Percentiles rank a stretch among this genome's conserved stretches.
Conservation (phyloP, 2,329 filamentous ascomycete genomes). For the Hortaea werneckii region DNA sequence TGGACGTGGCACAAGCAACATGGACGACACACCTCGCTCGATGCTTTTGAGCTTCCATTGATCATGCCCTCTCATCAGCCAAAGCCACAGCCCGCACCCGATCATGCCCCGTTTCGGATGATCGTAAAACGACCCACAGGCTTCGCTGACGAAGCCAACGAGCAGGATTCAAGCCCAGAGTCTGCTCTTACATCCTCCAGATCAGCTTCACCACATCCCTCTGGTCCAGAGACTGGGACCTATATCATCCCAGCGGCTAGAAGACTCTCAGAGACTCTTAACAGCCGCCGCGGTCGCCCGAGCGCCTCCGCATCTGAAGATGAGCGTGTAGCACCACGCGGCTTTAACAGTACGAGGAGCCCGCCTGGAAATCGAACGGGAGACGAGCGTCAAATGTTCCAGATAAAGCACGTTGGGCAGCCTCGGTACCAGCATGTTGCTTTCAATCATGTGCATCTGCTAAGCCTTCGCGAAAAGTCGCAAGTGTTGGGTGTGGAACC, state of each 20-base stretch:
- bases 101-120: slow-evolving; percentile 6
- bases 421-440: slow-evolving; percentile 14
- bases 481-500: slow-evolving; percentile 18
- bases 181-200: slow-evolving; percentile 6
- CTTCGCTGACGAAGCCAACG: slow-evolving; percentile 4
- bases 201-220: neutral
- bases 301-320: neutral
- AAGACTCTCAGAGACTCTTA: neutral
- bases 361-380: neutral
- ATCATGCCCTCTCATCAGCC: neutral
- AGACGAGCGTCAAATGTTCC: slow-evolving; percentile 10
- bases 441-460: slow-evolving; percentile 17
- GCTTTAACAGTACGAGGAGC: neutral
- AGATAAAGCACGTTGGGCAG: slow-evolving; percentile 13
- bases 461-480: slow-evolving; percentile 16
- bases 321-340: neutral
- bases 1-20: slow-evolving; percentile 9
- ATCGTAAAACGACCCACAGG: slow-evolving; percentile 14
- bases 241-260: neutral
- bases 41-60: slow-evolving; percentile 4
- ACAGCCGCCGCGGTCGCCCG: neutral
- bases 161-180: slow-evolving; percentile 6
- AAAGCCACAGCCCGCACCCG: neutral
- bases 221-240: neutral
- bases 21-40: slow-evolving; percentile 6